Base-by-base conservation (phyloP, 805 yeast species). In the Ogataea parapolymorpha region DNA sequence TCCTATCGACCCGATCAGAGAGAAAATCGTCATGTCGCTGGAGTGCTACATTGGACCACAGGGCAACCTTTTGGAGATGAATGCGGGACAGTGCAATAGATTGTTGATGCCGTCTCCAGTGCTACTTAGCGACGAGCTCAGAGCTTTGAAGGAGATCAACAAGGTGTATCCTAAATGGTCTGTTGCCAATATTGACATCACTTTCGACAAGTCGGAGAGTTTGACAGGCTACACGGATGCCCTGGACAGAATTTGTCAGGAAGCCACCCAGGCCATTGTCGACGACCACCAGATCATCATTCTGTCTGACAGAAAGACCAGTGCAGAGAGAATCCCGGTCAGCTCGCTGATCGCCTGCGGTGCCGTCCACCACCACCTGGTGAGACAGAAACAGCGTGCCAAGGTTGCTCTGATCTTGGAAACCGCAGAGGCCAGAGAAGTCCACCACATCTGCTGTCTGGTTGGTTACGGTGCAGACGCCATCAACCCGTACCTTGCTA, bases 21-120 rank as follows among this genome's bases (percentile, higher is more conserved):
- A 91, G 70, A 82, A 83, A 45, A 86, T 91, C 54, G 98, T 93
- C 59, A 91, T 91, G 99, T 87, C 96, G 10, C 75, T 93, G 53
- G 96, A 91, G 65, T 91, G 99, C 68, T 88, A 85, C 65, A 82
- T 91, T 57, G 99, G 99, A 41, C 98, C 98, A n/a, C 98, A 93
- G 66, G 98, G 96, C 44, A 91, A 91, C 63, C 68, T 91, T 50
- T 75, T 91, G 58, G 98, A 93, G 65, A 88, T 89, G 90, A 81
- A 83, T 58, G 82, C 96, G 8, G 73, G 75, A 42, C 98, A 93
- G 70, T 91, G 97, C 74, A 85, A 90, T 70, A 76, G 98, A 53
- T 72, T 91, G 58, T 68, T 84, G 49, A 72, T 91, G 62, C 77
- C 79, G 39, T 82, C 96, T 17, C 99, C 99, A 42, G 79, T 91